Percentiles rank a stretch among this genome's conserved stretches.
phyloP scores from a whole-genome alignment of 371 early-diverging fungal species.

The Haplosporangium sp. region DNA sequence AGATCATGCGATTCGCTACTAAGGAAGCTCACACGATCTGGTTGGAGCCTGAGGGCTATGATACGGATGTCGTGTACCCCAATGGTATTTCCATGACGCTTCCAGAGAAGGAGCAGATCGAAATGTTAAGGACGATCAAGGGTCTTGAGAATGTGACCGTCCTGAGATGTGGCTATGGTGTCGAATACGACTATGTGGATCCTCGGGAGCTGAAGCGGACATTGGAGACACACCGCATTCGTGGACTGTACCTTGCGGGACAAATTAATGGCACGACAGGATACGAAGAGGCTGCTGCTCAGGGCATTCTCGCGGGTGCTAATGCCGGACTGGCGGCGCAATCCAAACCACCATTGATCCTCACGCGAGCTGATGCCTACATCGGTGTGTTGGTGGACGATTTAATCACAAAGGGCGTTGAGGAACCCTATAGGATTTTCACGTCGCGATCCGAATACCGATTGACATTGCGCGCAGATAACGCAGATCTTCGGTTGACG shows the following conservation, averaged over 20 bases:
- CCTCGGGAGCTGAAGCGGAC: conserved; percentile 84
- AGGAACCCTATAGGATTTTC: conserved; percentile 89
- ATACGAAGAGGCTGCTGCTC: conserved; percentile 91
- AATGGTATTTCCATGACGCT: conserved; percentile 89
- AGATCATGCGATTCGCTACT: conserved; percentile 78
- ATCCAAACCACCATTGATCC: conserved; percentile 66
- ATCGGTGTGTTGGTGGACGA: conserved; percentile 91
- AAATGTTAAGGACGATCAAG: conserved; percentile 77
- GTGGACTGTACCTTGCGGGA: conserved; percentile 84
- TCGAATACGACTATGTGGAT: conserved; percentile 90
- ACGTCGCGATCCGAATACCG: conserved; percentile 90
- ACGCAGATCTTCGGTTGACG: conserved; percentile 85
- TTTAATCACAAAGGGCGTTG: conserved; percentile 84
- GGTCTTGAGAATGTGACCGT: conserved; percentile 85
- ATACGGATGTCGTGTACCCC: conserved; percentile 81
- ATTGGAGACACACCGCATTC: conserved; percentile 82
- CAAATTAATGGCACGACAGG: conserved; percentile 93
- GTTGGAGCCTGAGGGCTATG: conserved; percentile 87
- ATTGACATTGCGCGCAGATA: conserved; percentile 80
- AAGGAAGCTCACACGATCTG: conserved; percentile 79
- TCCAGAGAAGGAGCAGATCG: conserved; percentile 81
- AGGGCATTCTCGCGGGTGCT: conserved; percentile 87
- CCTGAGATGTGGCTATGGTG: conserved; percentile 80
- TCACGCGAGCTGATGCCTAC: conserved; percentile 85
- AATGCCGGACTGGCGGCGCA: conserved; percentile 77